Percentiles rank a stretch among this genome's conserved stretches.
phyloP scores from a whole-genome alignment of 169 alveolate species.

The Pseudocohnilembus persalinus region DNA sequence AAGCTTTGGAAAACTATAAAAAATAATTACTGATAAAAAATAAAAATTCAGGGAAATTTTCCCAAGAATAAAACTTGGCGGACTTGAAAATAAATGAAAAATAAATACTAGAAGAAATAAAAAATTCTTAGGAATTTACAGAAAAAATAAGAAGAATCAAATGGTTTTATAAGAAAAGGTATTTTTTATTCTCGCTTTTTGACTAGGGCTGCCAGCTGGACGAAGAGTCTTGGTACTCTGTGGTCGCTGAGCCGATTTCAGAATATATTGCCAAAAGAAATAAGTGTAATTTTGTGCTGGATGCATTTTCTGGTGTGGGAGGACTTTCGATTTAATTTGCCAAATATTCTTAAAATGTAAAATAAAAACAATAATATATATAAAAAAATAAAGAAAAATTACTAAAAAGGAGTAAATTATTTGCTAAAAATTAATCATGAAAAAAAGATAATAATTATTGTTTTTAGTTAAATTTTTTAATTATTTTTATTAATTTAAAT shows the following conservation, averaged over 20 bases:
- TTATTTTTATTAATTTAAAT: too few species aligned
- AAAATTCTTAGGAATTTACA: too few species aligned
- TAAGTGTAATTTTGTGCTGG: slow-evolving; percentile 36
- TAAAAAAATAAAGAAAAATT: too few species aligned
- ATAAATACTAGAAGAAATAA: background rate
- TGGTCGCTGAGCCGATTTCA: slow-evolving; percentile 61
- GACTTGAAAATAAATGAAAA: background rate
- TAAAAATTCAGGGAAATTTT: too few species aligned
- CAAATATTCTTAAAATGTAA: slow-evolving; percentile 37
- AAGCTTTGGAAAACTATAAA: background rate
- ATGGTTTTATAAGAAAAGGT: slow-evolving; percentile 50
- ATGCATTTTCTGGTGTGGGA: slow-evolving; percentile 67
- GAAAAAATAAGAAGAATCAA: slow-evolving; percentile 3
- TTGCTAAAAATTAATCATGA: too few species aligned
- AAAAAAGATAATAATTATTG: too few species aligned
- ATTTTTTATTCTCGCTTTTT: slow-evolving; percentile 51
- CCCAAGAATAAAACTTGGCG: too few species aligned
- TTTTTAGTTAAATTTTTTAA: too few species aligned
- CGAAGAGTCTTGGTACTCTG: slow-evolving; percentile 68
- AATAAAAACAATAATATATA: too few species aligned
- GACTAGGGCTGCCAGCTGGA: slow-evolving; percentile 60
- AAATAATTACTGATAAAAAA: too few species aligned
- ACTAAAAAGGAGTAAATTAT: too few species aligned
- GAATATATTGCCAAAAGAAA: slow-evolving; percentile 39
- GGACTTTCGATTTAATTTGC: slow-evolving; percentile 55